Percentiles rank a stretch among this genome's conserved stretches.
Conservation (phyloP, 2,329 filamentous ascomycete species). For the Fonsecaea pedrosoi region DNA sequence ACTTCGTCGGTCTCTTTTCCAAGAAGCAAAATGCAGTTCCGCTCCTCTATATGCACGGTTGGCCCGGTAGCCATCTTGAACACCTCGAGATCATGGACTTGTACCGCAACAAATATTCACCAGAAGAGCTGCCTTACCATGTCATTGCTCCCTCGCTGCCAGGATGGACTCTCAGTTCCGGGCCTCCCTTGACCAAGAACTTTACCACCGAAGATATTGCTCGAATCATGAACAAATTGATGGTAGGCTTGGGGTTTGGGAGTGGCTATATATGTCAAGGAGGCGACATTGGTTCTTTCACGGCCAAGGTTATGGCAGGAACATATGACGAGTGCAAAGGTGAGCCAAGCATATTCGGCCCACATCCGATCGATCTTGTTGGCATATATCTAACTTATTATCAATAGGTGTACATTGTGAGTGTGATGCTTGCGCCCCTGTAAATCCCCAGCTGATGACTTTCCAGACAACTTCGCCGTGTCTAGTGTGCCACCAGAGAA, state of each 20-base stretch:
- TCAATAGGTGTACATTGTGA: slow-evolving; percentile 23
- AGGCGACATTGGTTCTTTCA: slow-evolving; percentile 61
- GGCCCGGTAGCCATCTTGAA: slow-evolving; percentile 54
- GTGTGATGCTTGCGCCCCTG: not conserved
- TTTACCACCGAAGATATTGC: slow-evolving; percentile 52
- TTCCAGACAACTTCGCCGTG: slow-evolving; percentile 28
- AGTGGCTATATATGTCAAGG: slow-evolving; percentile 62
- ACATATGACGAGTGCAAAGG: slow-evolving; percentile 55
- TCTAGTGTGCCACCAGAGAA: not conserved
- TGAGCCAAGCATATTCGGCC: not conserved
- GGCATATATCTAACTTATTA: not conserved
- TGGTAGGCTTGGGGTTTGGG: slow-evolving; percentile 61
- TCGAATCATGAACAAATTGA: slow-evolving; percentile 58
- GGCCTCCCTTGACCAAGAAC: slow-evolving; percentile 54
- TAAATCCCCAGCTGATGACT: not conserved
- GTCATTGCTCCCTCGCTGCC: slow-evolving; percentile 63
- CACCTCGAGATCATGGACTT: slow-evolving; percentile 61
- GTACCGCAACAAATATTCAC: slow-evolving; percentile 55
- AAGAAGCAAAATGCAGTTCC: slow-evolving; percentile 59
- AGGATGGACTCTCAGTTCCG: slow-evolving; percentile 60
- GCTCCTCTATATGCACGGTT: slow-evolving; percentile 56
- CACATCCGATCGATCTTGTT: not conserved
- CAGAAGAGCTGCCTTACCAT: slow-evolving; percentile 62
- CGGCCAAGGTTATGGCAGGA: slow-evolving; percentile 53
- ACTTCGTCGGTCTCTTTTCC: slow-evolving; percentile 65